Base-by-base conservation (phyloP, 1,284 basidiomycete genomes). In the Takashimella koratensis region DNA sequence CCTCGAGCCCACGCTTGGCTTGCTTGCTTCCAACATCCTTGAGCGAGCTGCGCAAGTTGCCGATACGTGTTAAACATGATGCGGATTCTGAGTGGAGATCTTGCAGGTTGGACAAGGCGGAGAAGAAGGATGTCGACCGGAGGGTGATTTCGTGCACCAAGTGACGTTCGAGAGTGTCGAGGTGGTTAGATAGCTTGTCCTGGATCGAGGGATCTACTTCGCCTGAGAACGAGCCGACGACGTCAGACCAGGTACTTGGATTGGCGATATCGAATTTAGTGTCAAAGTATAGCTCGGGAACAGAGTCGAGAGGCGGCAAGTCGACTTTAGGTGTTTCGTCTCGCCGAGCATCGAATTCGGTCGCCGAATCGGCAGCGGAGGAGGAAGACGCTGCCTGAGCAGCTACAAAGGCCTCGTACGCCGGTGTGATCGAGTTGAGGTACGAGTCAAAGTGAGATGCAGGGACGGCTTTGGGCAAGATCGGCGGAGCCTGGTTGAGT, bases 131-230 rank as follows among this genome's bases (percentile, higher is more conserved):
- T 0, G 89, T 84, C 0, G 91, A 91, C 4, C 94, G 87, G 10
- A 87, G 78, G 5, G 89, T 88, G 52, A 99, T 96, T 76, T 98
- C 95, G 62, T 86, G 85, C 13, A 96, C 84, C 51, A 99, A 86
- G 70, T 98, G 94, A 60, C 93, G 86, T 68, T 99, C 95, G 57
- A 98, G 84, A 2, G 89, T 88, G 71, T 98, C 96, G 5, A 94
- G 87, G 67, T 97, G 88, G 57, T 92, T 87, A 12, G 91, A 93
- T 52, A 98, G 83, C 67, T 86, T 87, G 69, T 97, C 93, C n/a
- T 96, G 86, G 1, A 95, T 79, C 80, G 76, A 80, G 59, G 83
- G 83, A 62, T 86, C 82, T 40, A 79, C 70, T 51, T 52, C 19
- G 41, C 49, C 21, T 41, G 65, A 45, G 8, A 68, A 60, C 22